Evolutionary conservation across 1,284 basidiomycete genomes (phyloP).

Genomic region (Ceratobasidium sp.): DNA sequence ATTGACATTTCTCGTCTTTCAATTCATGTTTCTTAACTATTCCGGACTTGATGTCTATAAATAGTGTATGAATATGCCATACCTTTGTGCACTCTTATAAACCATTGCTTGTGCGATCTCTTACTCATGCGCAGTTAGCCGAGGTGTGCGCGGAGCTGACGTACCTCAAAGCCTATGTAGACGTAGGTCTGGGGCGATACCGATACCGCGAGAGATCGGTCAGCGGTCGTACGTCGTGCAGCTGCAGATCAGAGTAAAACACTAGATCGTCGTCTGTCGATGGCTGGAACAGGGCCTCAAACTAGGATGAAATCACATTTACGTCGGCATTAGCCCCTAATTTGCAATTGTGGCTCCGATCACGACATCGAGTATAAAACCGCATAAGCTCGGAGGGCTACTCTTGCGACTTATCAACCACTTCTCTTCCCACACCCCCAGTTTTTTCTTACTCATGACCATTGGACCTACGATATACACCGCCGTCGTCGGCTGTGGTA

Average conservation of each 20-base stretch:
- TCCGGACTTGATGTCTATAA: not conserved
- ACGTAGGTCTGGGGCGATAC: too few relatives aligned
- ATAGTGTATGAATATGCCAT: constrained; percentile 4
- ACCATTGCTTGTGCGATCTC: not conserved
- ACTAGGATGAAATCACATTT: not conserved
- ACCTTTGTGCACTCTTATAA: not conserved
- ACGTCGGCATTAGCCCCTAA: not conserved
- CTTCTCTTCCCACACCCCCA: not conserved
- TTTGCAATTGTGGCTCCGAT: not conserved
- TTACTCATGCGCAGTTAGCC: constrained; percentile 7
- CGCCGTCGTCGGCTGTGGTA: constrained; percentile 31
- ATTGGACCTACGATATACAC: constrained; percentile 36
- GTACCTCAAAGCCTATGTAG: not conserved
- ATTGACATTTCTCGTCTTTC: not conserved
- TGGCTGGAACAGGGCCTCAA: not conserved
- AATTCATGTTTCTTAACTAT: not conserved
- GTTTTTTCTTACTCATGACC: constrained; percentile 4
- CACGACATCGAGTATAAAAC: constrained; percentile 10
- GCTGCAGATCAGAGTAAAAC: not conserved
- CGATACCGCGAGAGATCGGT: too few relatives aligned
- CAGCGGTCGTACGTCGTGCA: too few relatives aligned
- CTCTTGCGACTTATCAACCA: not conserved
- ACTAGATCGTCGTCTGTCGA: not conserved
- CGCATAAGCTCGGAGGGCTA: not conserved
- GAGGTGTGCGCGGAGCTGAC: too few relatives aligned